A percentile compares a stretch with the other conserved stretches of the same genome.
Evolutionary conservation across 208 protist species (phyloP).

Genomic region (Phytomonas francai): DNA sequence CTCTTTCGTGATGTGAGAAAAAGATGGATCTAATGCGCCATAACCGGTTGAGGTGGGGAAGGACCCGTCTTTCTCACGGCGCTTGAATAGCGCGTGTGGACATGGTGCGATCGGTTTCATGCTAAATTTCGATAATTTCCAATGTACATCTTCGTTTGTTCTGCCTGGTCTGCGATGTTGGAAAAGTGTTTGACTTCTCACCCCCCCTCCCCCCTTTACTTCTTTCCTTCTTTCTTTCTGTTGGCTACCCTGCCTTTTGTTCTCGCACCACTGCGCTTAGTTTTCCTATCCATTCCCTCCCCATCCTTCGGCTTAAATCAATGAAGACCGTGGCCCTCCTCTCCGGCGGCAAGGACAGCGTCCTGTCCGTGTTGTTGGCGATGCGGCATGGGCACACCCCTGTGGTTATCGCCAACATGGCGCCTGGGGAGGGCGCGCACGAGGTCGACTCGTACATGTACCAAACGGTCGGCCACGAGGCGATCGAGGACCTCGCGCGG

Average conservation of each 20-base stretch:
- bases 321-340: slow-evolving; percentile 97
- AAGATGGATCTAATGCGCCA: not conserved
- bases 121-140: not conserved
- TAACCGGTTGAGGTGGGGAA: slow-evolving; percentile 3
- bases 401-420: slow-evolving; percentile 95
- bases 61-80: not conserved
- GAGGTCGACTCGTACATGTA: slow-evolving; percentile 99
- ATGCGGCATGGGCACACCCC: slow-evolving; percentile 94
- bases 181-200: not conserved
- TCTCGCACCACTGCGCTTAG: not conserved
- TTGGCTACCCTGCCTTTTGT: not conserved
- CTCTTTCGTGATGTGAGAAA: not conserved
- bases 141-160: not conserved
- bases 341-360: slow-evolving; percentile 98
- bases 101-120: not conserved
- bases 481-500: slow-evolving; percentile 78
- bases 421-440: slow-evolving; percentile 26
- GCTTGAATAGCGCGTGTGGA: not conserved
- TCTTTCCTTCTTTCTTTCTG: not conserved
- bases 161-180: not conserved
- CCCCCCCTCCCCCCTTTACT: not conserved
- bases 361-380: slow-evolving; percentile 91
- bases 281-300: not conserved
- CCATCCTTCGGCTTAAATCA: not conserved
- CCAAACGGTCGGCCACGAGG: slow-evolving; percentile 97